phyloP scores from a whole-genome alignment of 2,329 filamentous ascomycete species.

The Aspergillus felis region DNA sequence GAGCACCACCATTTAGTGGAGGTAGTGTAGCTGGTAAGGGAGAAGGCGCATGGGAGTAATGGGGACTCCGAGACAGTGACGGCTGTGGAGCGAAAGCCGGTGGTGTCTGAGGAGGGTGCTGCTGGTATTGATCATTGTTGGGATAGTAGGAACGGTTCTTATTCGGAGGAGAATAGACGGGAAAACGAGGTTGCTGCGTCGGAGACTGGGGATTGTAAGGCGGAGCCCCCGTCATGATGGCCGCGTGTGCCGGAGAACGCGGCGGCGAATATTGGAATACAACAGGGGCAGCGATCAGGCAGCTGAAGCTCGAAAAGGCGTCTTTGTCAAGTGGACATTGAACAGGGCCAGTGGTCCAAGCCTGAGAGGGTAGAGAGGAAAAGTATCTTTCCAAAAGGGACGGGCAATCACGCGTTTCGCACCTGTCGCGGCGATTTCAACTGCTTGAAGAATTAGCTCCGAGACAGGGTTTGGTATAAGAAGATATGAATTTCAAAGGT shows the following conservation, averaged over 20 bases:
- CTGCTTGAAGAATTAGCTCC: background rate
- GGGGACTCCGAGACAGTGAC: conserved; percentile 38
- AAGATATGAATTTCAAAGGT: conserved; percentile 4
- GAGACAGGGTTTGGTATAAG: background rate
- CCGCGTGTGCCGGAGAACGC: conserved; percentile 27
- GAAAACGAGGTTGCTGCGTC: conserved; percentile 40
- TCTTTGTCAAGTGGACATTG: background rate
- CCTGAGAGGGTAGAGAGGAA: background rate
- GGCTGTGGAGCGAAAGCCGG: conserved; percentile 36
- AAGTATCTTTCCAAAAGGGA: background rate
- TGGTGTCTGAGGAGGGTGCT: conserved; percentile 41
- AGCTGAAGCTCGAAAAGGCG: background rate
- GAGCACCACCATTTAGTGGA: conserved; percentile 36
- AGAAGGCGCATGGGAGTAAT: conserved; percentile 38
- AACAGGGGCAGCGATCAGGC: conserved; percentile 2
- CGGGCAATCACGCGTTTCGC: background rate
- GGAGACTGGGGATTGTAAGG: conserved; percentile 45
- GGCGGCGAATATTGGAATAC: conserved; percentile 18
- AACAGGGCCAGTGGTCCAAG: conserved; percentile 1
- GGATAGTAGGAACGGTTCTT: conserved; percentile 41
- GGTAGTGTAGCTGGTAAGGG: conserved; percentile 38
- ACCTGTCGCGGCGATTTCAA: background rate
- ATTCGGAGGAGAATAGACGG: conserved; percentile 41
- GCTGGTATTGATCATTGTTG: conserved; percentile 42
- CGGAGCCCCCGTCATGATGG: conserved; percentile 43